A percentile compares a stretch with the other conserved stretches of the same genome.
These are phyloP conservation scores for Kodamaea neixiangensis DNA, from an alignment of 805 yeast species.

Conservation along the genomic window DNA sequence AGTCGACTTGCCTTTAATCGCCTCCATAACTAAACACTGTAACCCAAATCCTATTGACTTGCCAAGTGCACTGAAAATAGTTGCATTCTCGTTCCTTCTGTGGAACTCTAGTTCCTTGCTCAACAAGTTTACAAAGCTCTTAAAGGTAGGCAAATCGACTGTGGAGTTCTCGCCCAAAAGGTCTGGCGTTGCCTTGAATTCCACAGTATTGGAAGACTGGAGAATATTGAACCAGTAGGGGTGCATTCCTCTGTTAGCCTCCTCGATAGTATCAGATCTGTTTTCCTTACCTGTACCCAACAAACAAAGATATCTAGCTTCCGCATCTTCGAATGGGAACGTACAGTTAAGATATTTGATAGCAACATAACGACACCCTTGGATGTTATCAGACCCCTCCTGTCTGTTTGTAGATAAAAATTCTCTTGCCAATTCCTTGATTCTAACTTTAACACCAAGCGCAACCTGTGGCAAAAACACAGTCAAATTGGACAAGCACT, in stretches of 20 bases:
- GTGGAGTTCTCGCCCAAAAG: slow-evolving; percentile 42
- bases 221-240: slow-evolving; percentile 75
- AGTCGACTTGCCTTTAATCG: slow-evolving; percentile 52
- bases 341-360: slow-evolving; percentile 64
- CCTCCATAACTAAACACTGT: slow-evolving; percentile 65
- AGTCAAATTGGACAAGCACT: slow-evolving; percentile 62
- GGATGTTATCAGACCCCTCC: slow-evolving; percentile 25
- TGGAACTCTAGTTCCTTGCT: slow-evolving; percentile 22
- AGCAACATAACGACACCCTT: slow-evolving; percentile 61
- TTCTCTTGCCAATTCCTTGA: slow-evolving; percentile 41
- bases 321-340: slow-evolving; percentile 65
- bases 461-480: slow-evolving; percentile 48
- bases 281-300: slow-evolving; percentile 60
- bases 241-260: slow-evolving; percentile 74
- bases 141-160: slow-evolving; percentile 57
- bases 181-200: slow-evolving; percentile 46
- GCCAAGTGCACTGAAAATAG: slow-evolving; percentile 33
- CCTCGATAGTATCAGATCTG: slow-evolving; percentile 75
- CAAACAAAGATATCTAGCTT: slow-evolving; percentile 67
- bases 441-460: slow-evolving; percentile 33
- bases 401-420: slow-evolving; percentile 25
- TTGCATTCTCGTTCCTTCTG: slow-evolving; percentile 21
- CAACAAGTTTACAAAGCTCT: slow-evolving; percentile 32
- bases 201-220: slow-evolving; percentile 44
- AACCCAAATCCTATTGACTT: slow-evolving; percentile 55